phyloP scores from a whole-genome alignment of 305 asterid genomes.

The Fraxinus nigra region DNA sequence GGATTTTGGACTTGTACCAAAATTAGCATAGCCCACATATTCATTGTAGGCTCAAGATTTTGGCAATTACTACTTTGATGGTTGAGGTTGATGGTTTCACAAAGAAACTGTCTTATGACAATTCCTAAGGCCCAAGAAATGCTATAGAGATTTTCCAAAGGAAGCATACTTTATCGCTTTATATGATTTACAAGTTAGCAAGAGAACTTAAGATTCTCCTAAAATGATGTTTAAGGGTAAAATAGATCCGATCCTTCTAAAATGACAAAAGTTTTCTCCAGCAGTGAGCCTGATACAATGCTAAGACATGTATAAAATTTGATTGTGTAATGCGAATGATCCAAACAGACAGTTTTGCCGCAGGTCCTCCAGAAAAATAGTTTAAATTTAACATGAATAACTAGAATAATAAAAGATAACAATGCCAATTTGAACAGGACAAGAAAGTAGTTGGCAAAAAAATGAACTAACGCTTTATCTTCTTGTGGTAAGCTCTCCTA shows the following conservation, averaged over 20 bases:
- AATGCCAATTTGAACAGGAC: neutral
- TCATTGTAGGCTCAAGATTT: neutral
- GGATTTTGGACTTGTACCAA: neutral
- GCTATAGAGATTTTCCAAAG: neutral
- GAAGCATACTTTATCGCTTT: neutral
- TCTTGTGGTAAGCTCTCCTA: conserved; percentile 45
- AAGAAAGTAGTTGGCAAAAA: neutral
- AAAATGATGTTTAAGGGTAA: neutral
- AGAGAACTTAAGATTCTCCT: neutral
- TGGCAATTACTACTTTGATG: neutral
- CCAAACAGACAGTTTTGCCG: conserved; percentile 3
- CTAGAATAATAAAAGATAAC: neutral
- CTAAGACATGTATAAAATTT: neutral
- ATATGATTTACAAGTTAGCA: neutral
- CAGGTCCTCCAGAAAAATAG: conserved; percentile 1
- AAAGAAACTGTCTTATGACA: neutral
- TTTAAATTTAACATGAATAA: neutral
- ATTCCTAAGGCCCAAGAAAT: neutral
- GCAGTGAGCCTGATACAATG: neutral
- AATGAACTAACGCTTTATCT: conserved; percentile 57
- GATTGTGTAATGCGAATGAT: neutral
- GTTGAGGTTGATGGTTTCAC: neutral
- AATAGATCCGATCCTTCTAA: conserved; percentile 5
- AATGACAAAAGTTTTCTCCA: neutral
- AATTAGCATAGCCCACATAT: neutral